phyloP scores from a whole-genome alignment of 768 basidiomycete species.

The Kwoniella shandongensis region DNA sequence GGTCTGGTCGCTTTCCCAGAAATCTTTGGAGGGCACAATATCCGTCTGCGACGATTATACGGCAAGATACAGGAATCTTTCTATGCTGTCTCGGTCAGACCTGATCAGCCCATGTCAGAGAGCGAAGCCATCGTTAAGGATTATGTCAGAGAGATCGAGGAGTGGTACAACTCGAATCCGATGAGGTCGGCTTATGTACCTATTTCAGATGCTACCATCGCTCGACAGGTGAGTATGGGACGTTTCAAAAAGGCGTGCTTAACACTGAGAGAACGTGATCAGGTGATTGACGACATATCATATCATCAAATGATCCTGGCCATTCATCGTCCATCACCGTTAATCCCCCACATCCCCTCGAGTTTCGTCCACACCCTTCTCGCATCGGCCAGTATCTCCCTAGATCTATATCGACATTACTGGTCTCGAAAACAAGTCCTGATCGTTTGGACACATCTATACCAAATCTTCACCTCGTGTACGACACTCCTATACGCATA shows the following conservation, averaged over 20 bases:
- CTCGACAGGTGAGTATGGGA: conserved; percentile 14
- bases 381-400: conserved; percentile 4
- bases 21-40: conserved; percentile 3
- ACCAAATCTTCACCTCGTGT: conserved; percentile 13
- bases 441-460: conserved; percentile 22
- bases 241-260: neutral
- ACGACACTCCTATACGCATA: conserved; percentile 13
- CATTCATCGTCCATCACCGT: conserved; percentile 20
- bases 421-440: conserved; percentile 1
- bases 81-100: conserved; percentile 8
- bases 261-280: neutral
- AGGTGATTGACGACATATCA: conserved; percentile 14
- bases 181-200: conserved; percentile 14
- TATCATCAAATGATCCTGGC: conserved; percentile 22
- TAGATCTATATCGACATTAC: conserved; percentile 22
- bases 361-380: conserved; percentile 6
- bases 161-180: conserved; percentile 16
- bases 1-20: neutral
- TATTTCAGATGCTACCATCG: conserved; percentile 17
- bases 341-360: conserved; percentile 17
- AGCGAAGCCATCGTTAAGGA: conserved; percentile 15
- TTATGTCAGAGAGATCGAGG: conserved; percentile 3
- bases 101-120: conserved; percentile 1
- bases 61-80: conserved; percentile 12
- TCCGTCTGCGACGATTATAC: conserved; percentile 11